Evolutionary conservation across 1,139 yeast species (phyloP).

Genomic region (Blastobotrys raffinosifermentans): DNA sequence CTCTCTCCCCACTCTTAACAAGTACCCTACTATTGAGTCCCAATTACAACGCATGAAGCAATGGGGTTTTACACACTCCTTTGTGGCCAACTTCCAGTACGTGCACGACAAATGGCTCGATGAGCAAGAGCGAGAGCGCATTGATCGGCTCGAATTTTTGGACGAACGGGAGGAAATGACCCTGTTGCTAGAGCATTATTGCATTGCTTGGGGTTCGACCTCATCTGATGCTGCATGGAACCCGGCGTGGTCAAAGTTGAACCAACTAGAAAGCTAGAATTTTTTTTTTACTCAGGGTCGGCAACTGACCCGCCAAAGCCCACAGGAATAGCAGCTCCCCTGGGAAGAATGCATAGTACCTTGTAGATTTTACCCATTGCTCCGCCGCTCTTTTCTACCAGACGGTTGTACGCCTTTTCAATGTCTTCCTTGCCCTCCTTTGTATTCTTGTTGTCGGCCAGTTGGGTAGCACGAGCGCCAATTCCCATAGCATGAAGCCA

Average conservation of each 20-base stretch:
- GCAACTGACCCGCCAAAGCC: constrained; percentile 39
- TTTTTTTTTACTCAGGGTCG: not conserved
- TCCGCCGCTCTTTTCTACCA: constrained; percentile 55
- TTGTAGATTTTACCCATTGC: constrained; percentile 79
- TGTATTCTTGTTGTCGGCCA: constrained; percentile 30
- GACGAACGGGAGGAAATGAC: constrained; percentile 88
- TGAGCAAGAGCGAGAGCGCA: constrained; percentile 43
- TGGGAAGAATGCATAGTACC: constrained; percentile 58
- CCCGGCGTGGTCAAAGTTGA: not conserved
- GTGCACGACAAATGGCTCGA: constrained; percentile 56
- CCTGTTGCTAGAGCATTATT: constrained; percentile 71
- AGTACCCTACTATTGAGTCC: constrained; percentile 43
- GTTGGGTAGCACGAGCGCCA: constrained; percentile 52
- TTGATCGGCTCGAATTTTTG: constrained; percentile 63
- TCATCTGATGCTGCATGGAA: not conserved
- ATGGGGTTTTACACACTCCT: constrained; percentile 24
- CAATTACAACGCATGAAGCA: constrained; percentile 38
- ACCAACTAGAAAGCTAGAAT: not conserved
- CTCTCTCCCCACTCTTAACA: constrained; percentile 56
- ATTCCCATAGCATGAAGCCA: constrained; percentile 76
- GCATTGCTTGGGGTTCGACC: constrained; percentile 41
- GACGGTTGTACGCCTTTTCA: constrained; percentile 53
- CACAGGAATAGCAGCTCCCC: constrained; percentile 37
- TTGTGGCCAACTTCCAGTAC: constrained; percentile 52
- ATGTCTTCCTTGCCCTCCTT: constrained; percentile 38